Evolutionary conservation across 345 rosid species (phyloP).

Genomic region (Bruguiera gymnorhiza): DNA sequence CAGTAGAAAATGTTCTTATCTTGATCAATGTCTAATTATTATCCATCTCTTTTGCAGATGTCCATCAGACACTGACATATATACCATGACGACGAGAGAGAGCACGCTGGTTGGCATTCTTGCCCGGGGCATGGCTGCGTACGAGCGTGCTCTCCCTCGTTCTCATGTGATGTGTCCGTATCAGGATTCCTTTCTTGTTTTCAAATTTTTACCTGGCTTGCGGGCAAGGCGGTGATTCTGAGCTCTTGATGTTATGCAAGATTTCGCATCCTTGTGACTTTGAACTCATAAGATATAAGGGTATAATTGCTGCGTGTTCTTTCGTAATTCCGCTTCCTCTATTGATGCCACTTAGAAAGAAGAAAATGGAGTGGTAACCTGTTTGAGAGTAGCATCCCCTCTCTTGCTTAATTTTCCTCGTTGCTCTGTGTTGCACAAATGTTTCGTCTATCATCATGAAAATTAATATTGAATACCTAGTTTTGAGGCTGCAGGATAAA

Average conservation of each 20-base stretch:
- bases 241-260: not conserved
- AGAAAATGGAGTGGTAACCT: not conserved
- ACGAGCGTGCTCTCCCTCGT: constrained; percentile 41
- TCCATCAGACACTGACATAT: constrained; percentile 1
- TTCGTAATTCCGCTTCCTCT: no score
- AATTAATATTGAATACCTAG: not conserved
- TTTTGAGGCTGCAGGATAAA: not conserved
- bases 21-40: not conserved
- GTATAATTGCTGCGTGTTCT: not conserved
- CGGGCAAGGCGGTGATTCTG: constrained; percentile 8
- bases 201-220: not conserved
- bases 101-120: constrained; percentile 45
- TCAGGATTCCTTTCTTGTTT: not conserved
- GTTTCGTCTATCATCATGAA: not conserved
- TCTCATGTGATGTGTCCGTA: constrained; percentile 29
- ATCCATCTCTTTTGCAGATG: constrained; percentile 4
- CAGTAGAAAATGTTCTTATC: not conserved
- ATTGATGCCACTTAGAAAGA: not conserved
- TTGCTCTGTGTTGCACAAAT: not conserved
- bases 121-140: constrained; percentile 29
- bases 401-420: not conserved
- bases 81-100: constrained; percentile 52
- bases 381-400: not conserved
- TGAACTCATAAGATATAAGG: not conserved
- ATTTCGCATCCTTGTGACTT: not conserved